phyloP scores from a whole-genome alignment of 1,284 basidiomycete species.

The Puccinia hordei region DNA sequence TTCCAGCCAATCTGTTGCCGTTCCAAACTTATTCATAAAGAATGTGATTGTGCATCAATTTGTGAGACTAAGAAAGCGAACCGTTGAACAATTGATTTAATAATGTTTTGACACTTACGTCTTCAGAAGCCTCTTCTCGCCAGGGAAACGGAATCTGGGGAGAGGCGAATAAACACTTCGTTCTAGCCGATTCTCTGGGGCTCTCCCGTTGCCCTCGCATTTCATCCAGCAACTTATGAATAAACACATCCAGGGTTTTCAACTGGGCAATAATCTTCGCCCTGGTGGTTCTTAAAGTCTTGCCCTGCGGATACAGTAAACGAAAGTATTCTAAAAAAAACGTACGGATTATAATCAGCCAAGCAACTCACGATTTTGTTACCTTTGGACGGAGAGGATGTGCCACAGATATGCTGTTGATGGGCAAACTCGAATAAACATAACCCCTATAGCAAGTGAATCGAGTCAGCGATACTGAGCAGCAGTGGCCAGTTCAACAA shows the following conservation, averaged over 20 bases:
- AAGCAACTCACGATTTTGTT: constrained; percentile 2
- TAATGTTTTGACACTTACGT: background rate
- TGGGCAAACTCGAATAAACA: constrained; percentile 24
- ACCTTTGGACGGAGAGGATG: background rate
- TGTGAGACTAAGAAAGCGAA: background rate
- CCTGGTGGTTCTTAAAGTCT: constrained; percentile 7
- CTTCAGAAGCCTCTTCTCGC: background rate
- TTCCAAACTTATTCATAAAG: constrained; percentile 1
- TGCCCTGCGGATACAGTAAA: background rate
- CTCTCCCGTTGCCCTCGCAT: background rate
- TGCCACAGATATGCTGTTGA: background rate
- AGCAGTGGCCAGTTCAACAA: background rate
- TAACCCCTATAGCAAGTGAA: constrained; percentile 8
- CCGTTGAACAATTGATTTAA: background rate
- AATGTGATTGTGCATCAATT: background rate
- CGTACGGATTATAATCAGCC: background rate
- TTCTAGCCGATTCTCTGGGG: too few relatives aligned
- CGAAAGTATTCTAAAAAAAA: background rate
- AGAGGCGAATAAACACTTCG: constrained; percentile 23
- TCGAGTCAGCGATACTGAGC: background rate
- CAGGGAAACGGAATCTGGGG: constrained; percentile 6
- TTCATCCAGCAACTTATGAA: constrained; percentile 10
- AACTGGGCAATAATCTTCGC: constrained; percentile 10
- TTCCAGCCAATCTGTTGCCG: background rate
- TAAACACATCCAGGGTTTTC: constrained; percentile 13